Base-by-base conservation (phyloP, 805 yeast species). In the Zygosaccharomyces kombuchaensis region DNA sequence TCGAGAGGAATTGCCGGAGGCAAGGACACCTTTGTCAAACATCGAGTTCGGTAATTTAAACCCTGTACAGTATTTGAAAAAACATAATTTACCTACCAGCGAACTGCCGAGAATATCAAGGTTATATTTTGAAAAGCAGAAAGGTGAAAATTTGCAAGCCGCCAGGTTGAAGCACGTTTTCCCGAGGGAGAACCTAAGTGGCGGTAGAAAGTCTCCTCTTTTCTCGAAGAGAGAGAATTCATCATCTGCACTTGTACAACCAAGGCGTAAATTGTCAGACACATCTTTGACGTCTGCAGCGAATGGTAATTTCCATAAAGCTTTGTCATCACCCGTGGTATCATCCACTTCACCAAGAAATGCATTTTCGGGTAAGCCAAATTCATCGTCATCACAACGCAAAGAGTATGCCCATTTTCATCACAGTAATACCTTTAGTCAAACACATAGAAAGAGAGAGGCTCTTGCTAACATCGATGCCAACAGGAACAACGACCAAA, bases 31-130 rank as follows among this genome's bases (percentile, higher is more conserved):
- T 12, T 17, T 14, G 14, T 26, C 41, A 12, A 26, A 16, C 6
- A 34, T 46, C 17, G 68, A 68, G 16, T 67, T 70, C 54, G 70
- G 68, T 36, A 68, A 67, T 6, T 51, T 69, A 43, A 71, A 69
- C 47, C 74, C 74, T 8, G 67, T 68, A 32, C 72, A 70, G 50
- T 70, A 68, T 48, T 52, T 66, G 16, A 68, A 62, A 46, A 62
- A 63, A 51, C 56, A 68, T 46, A 63, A 65, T 34, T 47, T 69
- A 10, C 70, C 73, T 2, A 55, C 70, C 2, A 51, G 52, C 17
- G 74, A 69, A 27, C 54, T 70, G 37, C 71, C 73, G 14, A 56
- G 49, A 30, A 59, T 70, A 8, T 65, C 70, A 9, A 65, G 65
- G 41, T 34, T 60, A 7, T 71, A 65, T 48, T 63, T 70, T 43